Conservation (phyloP, 495 filamentous ascomycete genomes). For the Neurospora tetrasperma region DNA sequence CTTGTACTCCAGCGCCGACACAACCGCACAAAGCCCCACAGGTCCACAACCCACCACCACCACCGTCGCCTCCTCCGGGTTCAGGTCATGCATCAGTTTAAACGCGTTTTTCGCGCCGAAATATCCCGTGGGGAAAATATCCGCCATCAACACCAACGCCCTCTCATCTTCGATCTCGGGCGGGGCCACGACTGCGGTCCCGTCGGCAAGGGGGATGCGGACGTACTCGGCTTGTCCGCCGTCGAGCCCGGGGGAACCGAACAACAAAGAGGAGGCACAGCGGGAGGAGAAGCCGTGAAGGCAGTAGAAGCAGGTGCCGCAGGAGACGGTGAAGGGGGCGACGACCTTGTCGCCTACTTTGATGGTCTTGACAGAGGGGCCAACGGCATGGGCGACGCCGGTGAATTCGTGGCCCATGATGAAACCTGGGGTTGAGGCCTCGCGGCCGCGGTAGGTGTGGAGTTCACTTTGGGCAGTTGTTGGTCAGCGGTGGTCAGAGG, state of each 20-base stretch:
- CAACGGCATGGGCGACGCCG: constrained; percentile 60
- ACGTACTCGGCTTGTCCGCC: constrained; percentile 90
- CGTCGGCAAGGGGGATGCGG: constrained; percentile 75
- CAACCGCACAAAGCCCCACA: constrained; percentile 77
- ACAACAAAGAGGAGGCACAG: constrained; percentile 64
- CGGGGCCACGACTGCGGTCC: constrained; percentile 69
- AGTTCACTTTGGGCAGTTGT: constrained; percentile 52
- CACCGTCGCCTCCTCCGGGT: constrained; percentile 47
- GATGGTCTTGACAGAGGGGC: constrained; percentile 56
- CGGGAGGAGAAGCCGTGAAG: constrained; percentile 69
- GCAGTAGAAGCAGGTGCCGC: constrained; percentile 87
- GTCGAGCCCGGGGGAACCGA: constrained; percentile 64
- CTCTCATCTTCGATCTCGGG: constrained; percentile 58
- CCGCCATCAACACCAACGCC: constrained; percentile 78
- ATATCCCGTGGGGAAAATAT: constrained; percentile 80
- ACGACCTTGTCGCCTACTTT: constrained; percentile 71
- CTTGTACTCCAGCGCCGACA: constrained; percentile 70
- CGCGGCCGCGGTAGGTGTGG: constrained; percentile 80
- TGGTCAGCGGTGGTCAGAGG: background rate
- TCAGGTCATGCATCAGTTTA: constrained; percentile 43
- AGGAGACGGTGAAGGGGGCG: constrained; percentile 78
- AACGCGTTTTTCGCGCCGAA: constrained; percentile 85
- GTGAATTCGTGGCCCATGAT: constrained; percentile 74
- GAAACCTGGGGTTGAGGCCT: constrained; percentile 40
- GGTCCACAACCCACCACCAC: constrained; percentile 85